Conservation (phyloP, 2,329 filamentous ascomycete genomes). For the Pseudogymnoascus sp. region DNA sequence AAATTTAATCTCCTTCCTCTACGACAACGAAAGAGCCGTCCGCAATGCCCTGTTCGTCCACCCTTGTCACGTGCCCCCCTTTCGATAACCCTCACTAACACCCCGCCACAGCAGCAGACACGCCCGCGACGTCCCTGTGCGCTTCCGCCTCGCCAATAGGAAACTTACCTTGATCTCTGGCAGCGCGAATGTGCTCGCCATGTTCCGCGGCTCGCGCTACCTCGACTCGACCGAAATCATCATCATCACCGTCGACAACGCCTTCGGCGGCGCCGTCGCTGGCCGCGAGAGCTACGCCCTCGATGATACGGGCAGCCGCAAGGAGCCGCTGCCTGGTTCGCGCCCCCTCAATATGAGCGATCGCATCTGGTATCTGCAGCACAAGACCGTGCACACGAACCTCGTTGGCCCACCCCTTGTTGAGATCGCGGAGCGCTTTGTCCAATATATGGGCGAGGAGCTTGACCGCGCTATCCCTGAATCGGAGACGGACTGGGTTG, state of each 20-base stretch:
- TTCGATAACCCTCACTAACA: background rate
- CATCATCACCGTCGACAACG: conserved; percentile 14
- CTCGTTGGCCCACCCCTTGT: conserved; percentile 14
- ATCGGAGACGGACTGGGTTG: conserved; percentile 16
- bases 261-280: conserved; percentile 14
- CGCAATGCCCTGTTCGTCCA: conserved; percentile 11
- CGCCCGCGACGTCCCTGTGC: conserved; percentile 14
- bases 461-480: background rate
- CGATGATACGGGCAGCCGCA: conserved; percentile 15
- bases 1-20: conserved; percentile 16
- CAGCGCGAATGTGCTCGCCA: conserved; percentile 12
- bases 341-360: conserved; percentile 14
- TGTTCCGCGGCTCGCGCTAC: conserved; percentile 17
- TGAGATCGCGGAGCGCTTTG: conserved; percentile 13
- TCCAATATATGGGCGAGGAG: background rate
- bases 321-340: conserved; percentile 14
- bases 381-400: conserved; percentile 13
- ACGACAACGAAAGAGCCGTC: conserved; percentile 14
- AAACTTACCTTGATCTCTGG: conserved; percentile 18
- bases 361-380: conserved; percentile 14
- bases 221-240: conserved; percentile 13
- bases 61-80: background rate
- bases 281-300: background rate
- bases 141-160: conserved; percentile 13
- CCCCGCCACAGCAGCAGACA: conserved; percentile 12